Base-by-base conservation (phyloP, 345 rosid species). In the Cardamine resedifolia region DNA sequence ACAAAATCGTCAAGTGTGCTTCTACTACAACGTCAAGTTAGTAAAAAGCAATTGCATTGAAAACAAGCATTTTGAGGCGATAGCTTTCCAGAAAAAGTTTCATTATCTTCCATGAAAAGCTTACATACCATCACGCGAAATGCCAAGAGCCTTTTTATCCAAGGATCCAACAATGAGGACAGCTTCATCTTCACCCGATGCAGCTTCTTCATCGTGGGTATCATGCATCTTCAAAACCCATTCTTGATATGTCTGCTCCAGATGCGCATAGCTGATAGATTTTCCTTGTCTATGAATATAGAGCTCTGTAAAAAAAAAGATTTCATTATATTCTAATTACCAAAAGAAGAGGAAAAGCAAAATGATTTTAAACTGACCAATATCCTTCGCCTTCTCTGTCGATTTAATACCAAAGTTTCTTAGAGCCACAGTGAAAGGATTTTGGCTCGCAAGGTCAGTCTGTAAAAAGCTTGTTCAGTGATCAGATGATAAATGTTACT, bases 151-250 rank as follows among this genome's bases (percentile, higher is more conserved):
- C 68, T 78, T 85, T 75, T 80, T 86, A 68, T 84, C 83, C 69
- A 68, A 24, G 41, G 85, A 44, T 15, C 31, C 61, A 33, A 84
- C 58, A 30, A 90, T 33, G 58, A 82, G 60, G 58, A 81, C 47
- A 19, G 87, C 82, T 19, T 81, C 81, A 83, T 86, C 97, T 72
- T 71, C 88, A 36, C 88, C 90, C 7, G 77, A 52, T n/a, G 58
- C 72, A 28, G 80, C 72, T 68, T 90, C 97, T 78, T 81, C 81
- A 69, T 90, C 97, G 72, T 86, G 85, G 23, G 8, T 52, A 4
- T 69, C 57, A 78, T 90, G 97, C 92, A 90, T 90, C 57, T 78
- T 67, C 44, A 83, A 60, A 78, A 90, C 80, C 97, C 97, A 90
- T 4, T 83, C 81, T 72, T 75, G 78, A 80, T 84, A 88, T 45